phyloP scores from a whole-genome alignment of 2,329 filamentous ascomycete genomes.

The Aspergillus pseudotamarii region DNA sequence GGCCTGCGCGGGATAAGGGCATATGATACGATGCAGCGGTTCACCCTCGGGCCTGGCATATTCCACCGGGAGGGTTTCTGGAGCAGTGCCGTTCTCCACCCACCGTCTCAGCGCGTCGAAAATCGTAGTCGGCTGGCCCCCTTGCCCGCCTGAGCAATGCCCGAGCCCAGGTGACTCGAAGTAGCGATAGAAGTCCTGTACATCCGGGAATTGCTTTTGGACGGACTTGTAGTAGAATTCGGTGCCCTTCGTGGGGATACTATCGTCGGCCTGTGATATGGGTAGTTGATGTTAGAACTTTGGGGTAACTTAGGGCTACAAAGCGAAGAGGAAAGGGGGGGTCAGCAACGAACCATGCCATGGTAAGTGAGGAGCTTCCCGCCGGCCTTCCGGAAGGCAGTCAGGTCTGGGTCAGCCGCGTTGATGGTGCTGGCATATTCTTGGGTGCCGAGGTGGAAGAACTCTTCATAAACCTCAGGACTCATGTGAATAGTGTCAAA shows the following conservation, averaged over 20 bases:
- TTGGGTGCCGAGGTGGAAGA: slow-evolving; percentile 22
- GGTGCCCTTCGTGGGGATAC: slow-evolving; percentile 36
- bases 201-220: slow-evolving; percentile 22
- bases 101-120: slow-evolving; percentile 10
- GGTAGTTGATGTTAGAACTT: neutral
- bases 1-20: neutral
- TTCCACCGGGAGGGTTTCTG: slow-evolving; percentile 7
- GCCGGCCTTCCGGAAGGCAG: slow-evolving; percentile 33
- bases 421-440: slow-evolving; percentile 38
- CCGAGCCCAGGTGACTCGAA: slow-evolving; percentile 40
- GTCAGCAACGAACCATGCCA: slow-evolving; percentile 30
- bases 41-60: neutral
- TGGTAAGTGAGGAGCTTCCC: slow-evolving; percentile 49
- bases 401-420: slow-evolving; percentile 40
- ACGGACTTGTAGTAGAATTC: slow-evolving; percentile 40
- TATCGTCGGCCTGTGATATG: too few species aligned
- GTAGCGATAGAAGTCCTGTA: slow-evolving; percentile 36
- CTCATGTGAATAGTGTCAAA: neutral
- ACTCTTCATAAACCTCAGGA: neutral
- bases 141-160: slow-evolving; percentile 35
- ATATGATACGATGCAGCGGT: neutral
- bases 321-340: too few species aligned
- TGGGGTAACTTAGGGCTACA: neutral
- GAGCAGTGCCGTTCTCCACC: slow-evolving; percentile 17
- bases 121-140: slow-evolving; percentile 5